Percentiles rank a stretch among this genome's conserved stretches.
These are phyloP conservation scores for Dunaliella salina DNA, from an alignment of 163 green algal genomes.

Conservation along the genomic window DNA sequence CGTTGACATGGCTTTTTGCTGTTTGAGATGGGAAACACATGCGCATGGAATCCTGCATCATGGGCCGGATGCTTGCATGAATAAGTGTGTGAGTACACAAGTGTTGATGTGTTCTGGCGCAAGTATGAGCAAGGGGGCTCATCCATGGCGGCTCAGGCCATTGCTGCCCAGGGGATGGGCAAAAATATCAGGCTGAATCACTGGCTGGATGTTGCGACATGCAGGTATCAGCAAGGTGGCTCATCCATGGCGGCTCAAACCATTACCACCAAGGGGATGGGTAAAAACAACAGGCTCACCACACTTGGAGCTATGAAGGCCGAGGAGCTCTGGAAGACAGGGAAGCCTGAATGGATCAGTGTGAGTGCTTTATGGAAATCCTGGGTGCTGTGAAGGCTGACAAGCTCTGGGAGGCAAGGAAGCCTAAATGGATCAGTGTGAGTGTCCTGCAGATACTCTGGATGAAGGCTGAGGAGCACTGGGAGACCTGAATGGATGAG, in stretches of 20 bases:
- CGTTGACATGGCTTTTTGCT: no score
- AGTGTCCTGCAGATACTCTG: no score
- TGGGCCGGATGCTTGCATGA: no score
- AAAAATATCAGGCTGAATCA: constrained; percentile 58
- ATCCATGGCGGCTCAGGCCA: constrained; percentile 31
- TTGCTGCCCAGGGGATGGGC: constrained; percentile 56
- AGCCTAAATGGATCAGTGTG: no score
- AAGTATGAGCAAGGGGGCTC: constrained; percentile 60
- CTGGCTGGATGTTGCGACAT: no score
- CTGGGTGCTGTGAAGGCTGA: constrained; percentile 64
- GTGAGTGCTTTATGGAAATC: constrained; percentile 25
- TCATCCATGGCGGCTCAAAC: constrained; percentile 29
- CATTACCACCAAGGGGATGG: constrained; percentile 55
- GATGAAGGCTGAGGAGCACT: constrained; percentile 56
- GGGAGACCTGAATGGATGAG: no score
- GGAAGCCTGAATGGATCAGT: constrained; percentile 59
- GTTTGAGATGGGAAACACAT: no score
- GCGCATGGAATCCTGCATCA: no score
- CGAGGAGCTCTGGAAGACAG: constrained; percentile 65
- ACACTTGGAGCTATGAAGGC: constrained; percentile 58
- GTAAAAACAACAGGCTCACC: constrained; percentile 57
- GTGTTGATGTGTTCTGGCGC: not conserved
- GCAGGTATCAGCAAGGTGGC: constrained; percentile 61
- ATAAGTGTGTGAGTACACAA: no score
- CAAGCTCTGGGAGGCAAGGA: no score